Evolutionary conservation across 441 rosid genomes (phyloP), one percentile per base, ranked within the genome.

Genomic region (Gossypium trilobum): DNA sequence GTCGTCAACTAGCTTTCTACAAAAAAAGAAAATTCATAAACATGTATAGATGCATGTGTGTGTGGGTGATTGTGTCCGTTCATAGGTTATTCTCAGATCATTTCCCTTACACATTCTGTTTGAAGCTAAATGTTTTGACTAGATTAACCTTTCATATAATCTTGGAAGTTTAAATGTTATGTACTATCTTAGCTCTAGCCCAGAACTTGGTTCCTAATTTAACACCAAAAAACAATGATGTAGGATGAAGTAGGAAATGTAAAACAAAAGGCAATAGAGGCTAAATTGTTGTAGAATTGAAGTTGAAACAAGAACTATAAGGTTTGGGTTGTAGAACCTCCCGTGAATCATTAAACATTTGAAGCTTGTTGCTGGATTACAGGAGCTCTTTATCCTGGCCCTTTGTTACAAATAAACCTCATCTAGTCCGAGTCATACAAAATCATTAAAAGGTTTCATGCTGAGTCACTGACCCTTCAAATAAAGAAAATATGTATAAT

Each of bases 71-170:
- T 44, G 36, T 23, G 11, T 65, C 7, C 25, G 56, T 65, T 65
- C 56, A 22, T 65, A 46, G 70, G 55, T 25, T 27, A 25, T 50
- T 50, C 59, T 50, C 71, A 6, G 57, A 67, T 67, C 39, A 48
- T 46, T 48, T 67, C 36, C 36, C 20, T 25, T 50, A 8, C 33
- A 4, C 11, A 14, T 67, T 50, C 56, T 67, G 44, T 67, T 67
- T 67, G 71, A 14, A 67, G 59, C 57, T 67, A 48, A 23, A 67
- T 50, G 54, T 48, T 36, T 36, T 14, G 33, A 67, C n/a, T 25
- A 48, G 71, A 50, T 50, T 31, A 54, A 16, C 73, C 9, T 17
- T 54, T 11, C 46, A 19, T 54, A 11, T 4, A 55, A 11, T n/a
- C 20, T 36, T 33, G 63, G 63, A 44, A 48, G 36, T 67, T 50